Percentiles rank a stretch among this genome's conserved stretches.
phyloP scores from a whole-genome alignment of 2,329 filamentous ascomycete species.

The Phialemoniopsis sp. region DNA sequence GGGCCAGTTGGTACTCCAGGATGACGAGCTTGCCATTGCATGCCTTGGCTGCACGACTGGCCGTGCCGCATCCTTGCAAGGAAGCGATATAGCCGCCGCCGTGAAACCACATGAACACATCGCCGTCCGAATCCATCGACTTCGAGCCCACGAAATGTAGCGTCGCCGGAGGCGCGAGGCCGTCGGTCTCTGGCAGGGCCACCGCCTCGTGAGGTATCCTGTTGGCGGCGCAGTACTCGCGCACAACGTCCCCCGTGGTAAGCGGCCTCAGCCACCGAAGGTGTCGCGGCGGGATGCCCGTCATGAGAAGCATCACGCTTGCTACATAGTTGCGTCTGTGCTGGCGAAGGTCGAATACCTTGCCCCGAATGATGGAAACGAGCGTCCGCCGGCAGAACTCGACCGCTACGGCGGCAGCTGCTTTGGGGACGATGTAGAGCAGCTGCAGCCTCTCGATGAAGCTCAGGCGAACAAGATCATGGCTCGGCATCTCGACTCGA shows the following conservation, averaged over 20 bases:
- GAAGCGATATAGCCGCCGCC: constrained; percentile 8
- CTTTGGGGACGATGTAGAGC: too few relatives aligned
- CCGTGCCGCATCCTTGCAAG: constrained; percentile 4
- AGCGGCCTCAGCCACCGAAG: constrained; percentile 4
- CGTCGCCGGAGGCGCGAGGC: constrained; percentile 5
- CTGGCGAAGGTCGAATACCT: too few relatives aligned
- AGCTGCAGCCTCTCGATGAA: too few relatives aligned
- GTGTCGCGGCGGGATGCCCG: constrained; percentile 1
- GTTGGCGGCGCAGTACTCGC: constrained; percentile 6
- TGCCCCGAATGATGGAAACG: too few relatives aligned
- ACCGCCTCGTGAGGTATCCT: constrained; percentile 5
- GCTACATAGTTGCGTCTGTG: too few relatives aligned
- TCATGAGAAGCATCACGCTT: too few relatives aligned
- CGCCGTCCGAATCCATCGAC: constrained; percentile 2
- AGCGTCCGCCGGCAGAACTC: too few relatives aligned
- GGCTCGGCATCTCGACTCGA: too few relatives aligned
- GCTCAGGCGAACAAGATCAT: too few relatives aligned
- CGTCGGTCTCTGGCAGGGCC: constrained; percentile 5
- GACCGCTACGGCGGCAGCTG: too few relatives aligned
- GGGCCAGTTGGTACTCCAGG: constrained; percentile 15
- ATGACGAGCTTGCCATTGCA: constrained; percentile 9
- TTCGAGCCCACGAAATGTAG: constrained; percentile 8
- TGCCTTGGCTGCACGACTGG: constrained; percentile 4
- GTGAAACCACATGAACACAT: constrained; percentile 11
- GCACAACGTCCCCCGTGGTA: constrained; percentile 10